phyloP scores from a whole-genome alignment of 495 filamentous ascomycete genomes.

The Penicillium subrubescens region DNA sequence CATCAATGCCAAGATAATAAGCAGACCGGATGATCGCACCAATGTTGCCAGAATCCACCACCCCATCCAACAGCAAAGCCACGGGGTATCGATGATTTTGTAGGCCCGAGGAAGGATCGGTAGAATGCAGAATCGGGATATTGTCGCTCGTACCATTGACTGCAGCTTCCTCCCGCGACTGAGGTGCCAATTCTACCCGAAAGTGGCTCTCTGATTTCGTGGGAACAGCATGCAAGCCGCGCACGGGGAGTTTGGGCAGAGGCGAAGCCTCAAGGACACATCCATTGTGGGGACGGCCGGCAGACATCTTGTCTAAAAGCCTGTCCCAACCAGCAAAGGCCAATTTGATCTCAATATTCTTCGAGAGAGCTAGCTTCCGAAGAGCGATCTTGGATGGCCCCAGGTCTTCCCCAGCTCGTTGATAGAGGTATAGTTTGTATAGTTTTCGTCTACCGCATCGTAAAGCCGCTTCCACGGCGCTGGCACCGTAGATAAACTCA shows the following conservation, averaged over 20 bases:
- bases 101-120: conserved; percentile 9
- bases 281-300: conserved; percentile 85
- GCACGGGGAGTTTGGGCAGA: conserved; percentile 72
- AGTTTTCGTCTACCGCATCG: conserved; percentile 66
- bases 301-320: conserved; percentile 80
- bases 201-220: conserved; percentile 49
- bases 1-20: conserved; percentile 82
- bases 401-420: conserved; percentile 42
- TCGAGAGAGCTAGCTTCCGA: conserved; percentile 59
- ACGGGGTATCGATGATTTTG: conserved; percentile 64
- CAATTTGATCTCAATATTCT: conserved; percentile 56
- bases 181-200: conserved; percentile 60
- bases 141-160: conserved; percentile 64
- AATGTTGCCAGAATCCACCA: conserved; percentile 86
- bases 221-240: conserved; percentile 52
- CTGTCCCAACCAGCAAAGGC: conserved; percentile 56
- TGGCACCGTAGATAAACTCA: conserved; percentile 86
- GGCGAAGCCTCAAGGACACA: conserved; percentile 86
- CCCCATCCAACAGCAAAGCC: conserved; percentile 78
- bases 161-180: conserved; percentile 69
- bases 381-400: conserved; percentile 47
- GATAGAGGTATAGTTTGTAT: conserved; percentile 82
- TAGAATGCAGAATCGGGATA: conserved; percentile 35
- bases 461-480: conserved; percentile 80
- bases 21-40: conserved; percentile 86